phyloP scores from a whole-genome alignment of 106 monocot genomes.

The Amphibolis antarctica region DNA sequence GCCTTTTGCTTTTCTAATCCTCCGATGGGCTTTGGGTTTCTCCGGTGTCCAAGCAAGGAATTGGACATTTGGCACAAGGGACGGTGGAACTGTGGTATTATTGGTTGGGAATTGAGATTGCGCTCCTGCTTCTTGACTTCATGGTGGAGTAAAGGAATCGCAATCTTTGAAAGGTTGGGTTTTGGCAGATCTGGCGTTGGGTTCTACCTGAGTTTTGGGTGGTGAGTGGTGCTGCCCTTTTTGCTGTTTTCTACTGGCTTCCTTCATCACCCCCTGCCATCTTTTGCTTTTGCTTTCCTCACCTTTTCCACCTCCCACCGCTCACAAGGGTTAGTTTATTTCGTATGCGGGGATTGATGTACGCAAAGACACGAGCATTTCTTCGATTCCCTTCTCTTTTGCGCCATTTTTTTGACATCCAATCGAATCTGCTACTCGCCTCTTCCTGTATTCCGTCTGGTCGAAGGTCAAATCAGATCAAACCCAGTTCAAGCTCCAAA shows the following conservation, averaged over 20 bases:
- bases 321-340: too few relatives aligned
- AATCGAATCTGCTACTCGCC: too few relatives aligned
- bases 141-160: background rate
- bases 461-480: too few relatives aligned
- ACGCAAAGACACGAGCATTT: too few relatives aligned
- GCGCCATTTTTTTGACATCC: too few relatives aligned
- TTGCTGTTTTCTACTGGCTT: background rate
- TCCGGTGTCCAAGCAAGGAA: slow-evolving; percentile 9
- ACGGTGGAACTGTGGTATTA: background rate
- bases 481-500: too few relatives aligned
- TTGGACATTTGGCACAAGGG: background rate
- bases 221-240: background rate
- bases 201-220: background rate
- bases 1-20: background rate
- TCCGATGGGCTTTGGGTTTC: slow-evolving; percentile 2
- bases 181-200: background rate
- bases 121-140: slow-evolving; percentile 3
- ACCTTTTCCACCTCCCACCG: background rate
- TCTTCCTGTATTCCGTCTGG: too few relatives aligned
- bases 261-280: background rate
- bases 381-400: too few relatives aligned
- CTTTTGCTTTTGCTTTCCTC: slow-evolving; percentile 3
- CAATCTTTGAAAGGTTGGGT: background rate
- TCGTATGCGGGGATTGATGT: too few relatives aligned
- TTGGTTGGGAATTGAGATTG: background rate